A percentile compares a stretch with the other conserved stretches of the same genome.
Conservation (phyloP, 2,329 filamentous ascomycete genomes). For the Daldinia sp. region DNA sequence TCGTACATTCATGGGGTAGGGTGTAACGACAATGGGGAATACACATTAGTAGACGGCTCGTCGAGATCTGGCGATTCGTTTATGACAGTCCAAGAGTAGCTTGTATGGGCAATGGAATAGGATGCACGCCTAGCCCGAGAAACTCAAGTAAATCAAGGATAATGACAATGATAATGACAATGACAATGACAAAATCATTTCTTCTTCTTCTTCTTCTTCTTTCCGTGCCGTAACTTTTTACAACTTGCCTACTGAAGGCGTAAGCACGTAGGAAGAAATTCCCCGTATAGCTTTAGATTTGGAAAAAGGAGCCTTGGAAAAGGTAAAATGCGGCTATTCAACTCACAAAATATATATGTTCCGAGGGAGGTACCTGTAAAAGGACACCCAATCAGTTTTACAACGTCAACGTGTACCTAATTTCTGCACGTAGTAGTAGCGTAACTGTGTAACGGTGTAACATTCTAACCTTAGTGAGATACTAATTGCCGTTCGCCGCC, state of each 20-base stretch:
- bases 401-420: slow-evolving; percentile 15
- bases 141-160: slow-evolving; percentile 2
- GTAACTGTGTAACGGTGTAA: too few species aligned
- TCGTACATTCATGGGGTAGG: slow-evolving; percentile 51
- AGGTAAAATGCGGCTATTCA: neutral
- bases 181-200: slow-evolving; percentile 7
- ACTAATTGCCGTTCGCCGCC: slow-evolving; percentile 2
- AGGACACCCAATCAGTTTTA: slow-evolving; percentile 19
- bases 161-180: slow-evolving; percentile 8
- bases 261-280: slow-evolving; percentile 11
- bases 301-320: slow-evolving; percentile 3
- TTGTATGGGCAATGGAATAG: neutral
- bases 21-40: slow-evolving; percentile 29
- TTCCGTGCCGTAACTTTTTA: slow-evolving; percentile 2
- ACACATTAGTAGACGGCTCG: slow-evolving; percentile 16
- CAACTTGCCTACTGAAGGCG: slow-evolving; percentile 1
- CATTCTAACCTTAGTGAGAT: too few species aligned
- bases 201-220: neutral
- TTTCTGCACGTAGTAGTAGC: slow-evolving; percentile 7
- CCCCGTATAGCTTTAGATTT: neutral
- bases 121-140: neutral
- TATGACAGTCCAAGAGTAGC: neutral
- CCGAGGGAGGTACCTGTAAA: slow-evolving; percentile 10
- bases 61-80: neutral
- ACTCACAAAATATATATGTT: slow-evolving; percentile 8